A percentile compares a stretch with the other conserved stretches of the same genome.
These are phyloP conservation scores for Yamadazyma songkhlaensis DNA, from an alignment of 1,139 yeast species.

Conservation along the genomic window DNA sequence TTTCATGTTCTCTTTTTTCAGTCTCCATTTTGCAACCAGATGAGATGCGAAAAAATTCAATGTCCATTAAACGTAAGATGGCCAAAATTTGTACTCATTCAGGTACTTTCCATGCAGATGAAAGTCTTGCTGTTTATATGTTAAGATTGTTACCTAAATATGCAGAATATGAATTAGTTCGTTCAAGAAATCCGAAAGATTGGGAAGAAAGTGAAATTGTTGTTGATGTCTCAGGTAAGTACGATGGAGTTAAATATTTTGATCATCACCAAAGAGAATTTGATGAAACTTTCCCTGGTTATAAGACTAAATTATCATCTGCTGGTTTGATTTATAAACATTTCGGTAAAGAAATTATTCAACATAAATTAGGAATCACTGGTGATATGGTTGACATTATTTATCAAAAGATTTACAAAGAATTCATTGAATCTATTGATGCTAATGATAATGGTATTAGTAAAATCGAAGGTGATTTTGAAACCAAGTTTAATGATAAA, in stretches of 20 bases:
- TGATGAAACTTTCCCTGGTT: conserved; percentile 34
- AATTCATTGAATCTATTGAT: conserved; percentile 87
- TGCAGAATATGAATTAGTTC: conserved; percentile 61
- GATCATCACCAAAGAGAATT: conserved; percentile 91
- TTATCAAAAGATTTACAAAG: conserved; percentile 74
- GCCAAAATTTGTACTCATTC: conserved; percentile 82
- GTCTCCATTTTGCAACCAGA: not conserved
- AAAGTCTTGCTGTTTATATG: conserved; percentile 92
- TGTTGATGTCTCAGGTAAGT: conserved; percentile 93
- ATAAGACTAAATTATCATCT: conserved; percentile 75
- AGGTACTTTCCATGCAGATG: conserved; percentile 97
- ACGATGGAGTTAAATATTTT: conserved; percentile 81
- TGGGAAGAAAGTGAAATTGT: conserved; percentile 91
- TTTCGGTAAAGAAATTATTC: conserved; percentile 79
- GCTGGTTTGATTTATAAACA: conserved; percentile 95
- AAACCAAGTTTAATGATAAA: conserved; percentile 29
- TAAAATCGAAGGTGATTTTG: conserved; percentile 51
- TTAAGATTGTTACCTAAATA: conserved; percentile 70
- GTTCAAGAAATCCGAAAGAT: conserved; percentile 79
- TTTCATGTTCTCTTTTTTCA: not conserved
- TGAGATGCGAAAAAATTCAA: conserved; percentile 2
- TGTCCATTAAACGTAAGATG: conserved; percentile 16
- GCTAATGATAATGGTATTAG: conserved; percentile 94
- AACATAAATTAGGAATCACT: conserved; percentile 33
- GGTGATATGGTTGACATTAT: conserved; percentile 53